Evolutionary conservation across 495 filamentous ascomycete genomes (phyloP), one percentile per base, ranked within the genome.

Genomic region (Aspergillus avenaceus): DNA sequence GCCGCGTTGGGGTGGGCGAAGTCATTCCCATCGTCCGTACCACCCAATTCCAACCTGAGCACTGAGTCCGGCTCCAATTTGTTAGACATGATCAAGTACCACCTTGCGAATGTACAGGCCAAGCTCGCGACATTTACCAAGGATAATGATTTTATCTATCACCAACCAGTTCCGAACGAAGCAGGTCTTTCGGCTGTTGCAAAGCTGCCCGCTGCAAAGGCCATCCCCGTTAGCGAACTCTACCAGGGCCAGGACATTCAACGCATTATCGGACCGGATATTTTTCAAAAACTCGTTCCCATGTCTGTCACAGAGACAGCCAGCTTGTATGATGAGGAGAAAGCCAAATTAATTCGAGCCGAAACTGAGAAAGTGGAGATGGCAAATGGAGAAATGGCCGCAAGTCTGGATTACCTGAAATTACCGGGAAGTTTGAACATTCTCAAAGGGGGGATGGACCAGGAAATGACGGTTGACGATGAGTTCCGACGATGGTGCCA

Each of bases 111-210:
- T 29, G 84, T 96, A 14, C 87, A 96, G 65, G 85, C 93, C 44
- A 87, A 84, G 59, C 73, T 96, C 21, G 69, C 72, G 9, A 83
- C 87, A 47, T 77, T 89, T 52, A 76, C 79, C 49, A 96, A 97
- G 54, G 93, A 98, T 65, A 98, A 98, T 62, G 93, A 98, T 61
- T 96, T 92, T 63, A 97, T 98, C 59, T 98, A 97, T 59, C 93
- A 98, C 65, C 90, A 97, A 53, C 83, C 83, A 0, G 84, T 98
- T 14, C 92, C 93, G 0, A 84, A 81, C 13, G 92, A 96, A 65
- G 87, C 88, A 11, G 81, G 81, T 36, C 75, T 98, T 12, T 74
- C 86, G 7, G 75, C 85, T 13, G 86, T 98, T 44, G 82, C 91
- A 3, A 98, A 97, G 64, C 78, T 97, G 8, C 89, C 91, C 24